Percentiles rank a stretch among this genome's conserved stretches.
Conservation (phyloP, 805 yeast species). For the Kazachstania bromeliacearum region DNA sequence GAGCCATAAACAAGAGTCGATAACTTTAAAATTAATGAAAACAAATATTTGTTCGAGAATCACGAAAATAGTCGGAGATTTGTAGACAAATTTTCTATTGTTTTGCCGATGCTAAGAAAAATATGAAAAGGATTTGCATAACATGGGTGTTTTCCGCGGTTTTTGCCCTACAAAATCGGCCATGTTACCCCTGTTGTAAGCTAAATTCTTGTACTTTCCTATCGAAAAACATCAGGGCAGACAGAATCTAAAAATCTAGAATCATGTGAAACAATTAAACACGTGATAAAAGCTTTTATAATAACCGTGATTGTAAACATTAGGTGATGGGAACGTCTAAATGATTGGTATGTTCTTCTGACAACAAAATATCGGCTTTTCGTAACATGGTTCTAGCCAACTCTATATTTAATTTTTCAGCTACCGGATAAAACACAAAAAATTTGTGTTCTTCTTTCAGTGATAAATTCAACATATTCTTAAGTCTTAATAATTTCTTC, state of each 20-base stretch:
- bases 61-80: too few relatives aligned
- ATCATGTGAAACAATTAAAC: slow-evolving; percentile 94
- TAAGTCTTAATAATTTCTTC: slow-evolving; percentile 74
- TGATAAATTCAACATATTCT: slow-evolving; percentile 81
- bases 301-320: slow-evolving; percentile 86
- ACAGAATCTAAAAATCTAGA: slow-evolving; percentile 92
- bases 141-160: too few relatives aligned
- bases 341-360: slow-evolving; percentile 98
- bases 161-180: slow-evolving; percentile 84
- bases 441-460: slow-evolving; percentile 77
- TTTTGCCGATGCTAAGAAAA: too few relatives aligned
- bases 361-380: slow-evolving; percentile 88
- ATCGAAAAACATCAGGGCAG: slow-evolving; percentile 93
- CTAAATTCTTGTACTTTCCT: slow-evolving; percentile 90
- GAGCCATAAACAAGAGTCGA: too few relatives aligned
- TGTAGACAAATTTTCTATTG: too few relatives aligned
- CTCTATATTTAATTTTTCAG: slow-evolving; percentile 98
- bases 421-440: slow-evolving; percentile 97
- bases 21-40: too few relatives aligned
- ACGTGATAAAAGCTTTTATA: slow-evolving; percentile 80
- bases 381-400: slow-evolving; percentile 97
- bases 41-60: too few relatives aligned
- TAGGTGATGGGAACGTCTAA: slow-evolving; percentile 88
- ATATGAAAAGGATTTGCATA: too few relatives aligned
- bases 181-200: slow-evolving; percentile 91